Evolutionary conservation across 2,329 filamentous ascomycete genomes (phyloP).

Genomic region (Nothophaeocryptopus gaeumannii): DNA sequence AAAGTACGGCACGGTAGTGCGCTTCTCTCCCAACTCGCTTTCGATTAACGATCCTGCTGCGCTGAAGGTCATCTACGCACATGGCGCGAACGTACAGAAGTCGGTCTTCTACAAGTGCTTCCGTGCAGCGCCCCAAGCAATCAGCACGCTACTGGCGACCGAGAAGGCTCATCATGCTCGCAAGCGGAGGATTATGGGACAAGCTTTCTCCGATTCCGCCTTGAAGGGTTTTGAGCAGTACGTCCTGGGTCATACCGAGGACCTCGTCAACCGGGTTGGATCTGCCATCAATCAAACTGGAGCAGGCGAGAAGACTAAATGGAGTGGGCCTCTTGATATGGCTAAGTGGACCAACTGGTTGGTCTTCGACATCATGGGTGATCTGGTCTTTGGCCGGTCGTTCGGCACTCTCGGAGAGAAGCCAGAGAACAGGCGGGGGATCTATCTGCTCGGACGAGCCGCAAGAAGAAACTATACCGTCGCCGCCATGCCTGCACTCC

Average conservation of each 20-base stretch:
- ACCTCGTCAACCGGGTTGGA: constrained; percentile 18
- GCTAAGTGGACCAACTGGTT: constrained; percentile 38
- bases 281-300: constrained; percentile 7
- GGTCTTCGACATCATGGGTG: constrained; percentile 53
- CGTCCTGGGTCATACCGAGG: constrained; percentile 24
- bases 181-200: constrained; percentile 45
- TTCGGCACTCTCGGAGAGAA: constrained; percentile 28
- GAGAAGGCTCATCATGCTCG: constrained; percentile 46
- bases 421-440: constrained; percentile 38
- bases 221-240: constrained; percentile 26
- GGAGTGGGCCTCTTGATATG: constrained; percentile 26
- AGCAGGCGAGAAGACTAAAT: constrained; percentile 14
- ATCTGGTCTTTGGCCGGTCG: constrained; percentile 43
- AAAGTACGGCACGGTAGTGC: constrained; percentile 25
- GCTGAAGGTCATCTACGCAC: constrained; percentile 49
- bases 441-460: constrained; percentile 43
- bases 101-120: constrained; percentile 49
- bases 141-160: constrained; percentile 45
- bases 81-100: constrained; percentile 49
- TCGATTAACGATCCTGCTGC: constrained; percentile 32
- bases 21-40: constrained; percentile 28
- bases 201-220: constrained; percentile 42
- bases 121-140: constrained; percentile 40
- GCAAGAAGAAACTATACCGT: constrained; percentile 47
- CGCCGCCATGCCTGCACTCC: constrained; percentile 28